These are phyloP conservation scores for Podospora conica DNA, from an alignment of 495 filamentous ascomycete species.

Conservation along the genomic window DNA sequence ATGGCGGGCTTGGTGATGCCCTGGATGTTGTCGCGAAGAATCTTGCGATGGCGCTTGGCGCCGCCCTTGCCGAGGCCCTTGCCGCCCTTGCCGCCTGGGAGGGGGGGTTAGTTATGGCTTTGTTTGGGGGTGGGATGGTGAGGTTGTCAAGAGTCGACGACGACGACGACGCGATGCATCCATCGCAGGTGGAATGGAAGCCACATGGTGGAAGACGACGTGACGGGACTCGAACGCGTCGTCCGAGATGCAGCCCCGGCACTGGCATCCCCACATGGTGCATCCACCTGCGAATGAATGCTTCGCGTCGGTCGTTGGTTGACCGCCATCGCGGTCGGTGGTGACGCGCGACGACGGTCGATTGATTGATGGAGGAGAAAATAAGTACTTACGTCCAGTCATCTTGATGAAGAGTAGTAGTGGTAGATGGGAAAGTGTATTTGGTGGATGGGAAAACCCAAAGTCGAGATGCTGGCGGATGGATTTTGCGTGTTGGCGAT, in stretches of 20 bases:
- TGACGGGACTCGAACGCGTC: constrained; percentile 19
- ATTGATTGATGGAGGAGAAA: constrained; percentile 9
- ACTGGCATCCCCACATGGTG: constrained; percentile 15
- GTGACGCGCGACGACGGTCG: constrained; percentile 16
- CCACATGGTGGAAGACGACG: background rate
- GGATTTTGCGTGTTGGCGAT: constrained; percentile 23
- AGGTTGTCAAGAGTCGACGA: background rate
- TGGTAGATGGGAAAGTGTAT: constrained; percentile 26
- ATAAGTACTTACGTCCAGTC: constrained; percentile 91
- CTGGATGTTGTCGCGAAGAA: constrained; percentile 98
- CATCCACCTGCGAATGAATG: background rate
- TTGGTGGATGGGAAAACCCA: constrained; percentile 21
- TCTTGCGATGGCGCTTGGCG: constrained; percentile 97
- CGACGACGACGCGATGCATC: background rate
- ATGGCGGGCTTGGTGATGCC: constrained; percentile 99
- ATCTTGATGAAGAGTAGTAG: constrained; percentile 52
- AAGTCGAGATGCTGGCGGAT: constrained; percentile 22
- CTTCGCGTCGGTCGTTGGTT: constrained; percentile 6
- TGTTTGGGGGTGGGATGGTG: background rate
- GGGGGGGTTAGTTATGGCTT: constrained; percentile 12
- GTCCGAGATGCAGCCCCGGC: background rate
- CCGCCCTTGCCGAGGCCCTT: constrained; percentile 86
- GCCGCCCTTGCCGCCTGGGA: constrained; percentile 70
- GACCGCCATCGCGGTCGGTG: background rate
- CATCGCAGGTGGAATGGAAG: background rate